Evolutionary conservation across 1,284 basidiomycete genomes (phyloP).

Genomic region (Sphaerobolus stellatus): DNA sequence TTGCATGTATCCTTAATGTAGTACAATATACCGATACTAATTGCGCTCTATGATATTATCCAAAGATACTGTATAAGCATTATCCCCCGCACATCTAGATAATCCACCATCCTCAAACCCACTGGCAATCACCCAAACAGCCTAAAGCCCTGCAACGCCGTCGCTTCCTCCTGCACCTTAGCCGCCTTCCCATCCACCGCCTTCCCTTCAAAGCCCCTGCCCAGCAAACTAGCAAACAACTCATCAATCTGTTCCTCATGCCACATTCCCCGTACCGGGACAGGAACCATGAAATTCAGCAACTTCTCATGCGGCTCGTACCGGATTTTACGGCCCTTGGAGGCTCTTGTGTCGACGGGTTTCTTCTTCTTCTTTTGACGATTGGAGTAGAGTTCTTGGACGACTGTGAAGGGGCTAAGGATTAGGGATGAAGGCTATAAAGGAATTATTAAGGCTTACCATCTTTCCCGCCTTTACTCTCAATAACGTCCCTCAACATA

Average conservation of each 20-base stretch:
- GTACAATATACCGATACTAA: too few species aligned
- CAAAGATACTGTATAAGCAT: too few species aligned
- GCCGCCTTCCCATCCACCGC: neutral
- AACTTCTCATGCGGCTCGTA: slow-evolving; percentile 93
- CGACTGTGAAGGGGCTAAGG: neutral
- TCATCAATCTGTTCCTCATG: slow-evolving; percentile 94
- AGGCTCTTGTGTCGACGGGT: slow-evolving; percentile 89
- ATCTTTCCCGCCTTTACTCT: slow-evolving; percentile 46
- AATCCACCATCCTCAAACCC: too few species aligned
- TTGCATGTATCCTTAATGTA: too few species aligned
- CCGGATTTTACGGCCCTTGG: slow-evolving; percentile 86
- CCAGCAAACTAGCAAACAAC: slow-evolving; percentile 82
- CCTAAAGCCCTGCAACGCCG: slow-evolving; percentile 13
- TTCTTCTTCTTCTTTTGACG: slow-evolving; percentile 69
- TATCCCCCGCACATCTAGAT: too few species aligned
- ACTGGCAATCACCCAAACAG: slow-evolving; percentile 13
- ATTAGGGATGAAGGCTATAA: neutral
- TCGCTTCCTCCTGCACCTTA: neutral
- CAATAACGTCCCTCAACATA: slow-evolving; percentile 85
- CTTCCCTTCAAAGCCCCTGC: slow-evolving; percentile 34
- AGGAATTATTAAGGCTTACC: slow-evolving; percentile 8
- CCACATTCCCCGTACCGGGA: slow-evolving; percentile 65
- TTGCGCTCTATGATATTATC: too few species aligned
- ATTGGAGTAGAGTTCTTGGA: slow-evolving; percentile 10
- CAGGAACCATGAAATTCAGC: slow-evolving; percentile 92